phyloP scores from a whole-genome alignment of 352 stramenopile genomes.

The Peronosclerospora sorghi region DNA sequence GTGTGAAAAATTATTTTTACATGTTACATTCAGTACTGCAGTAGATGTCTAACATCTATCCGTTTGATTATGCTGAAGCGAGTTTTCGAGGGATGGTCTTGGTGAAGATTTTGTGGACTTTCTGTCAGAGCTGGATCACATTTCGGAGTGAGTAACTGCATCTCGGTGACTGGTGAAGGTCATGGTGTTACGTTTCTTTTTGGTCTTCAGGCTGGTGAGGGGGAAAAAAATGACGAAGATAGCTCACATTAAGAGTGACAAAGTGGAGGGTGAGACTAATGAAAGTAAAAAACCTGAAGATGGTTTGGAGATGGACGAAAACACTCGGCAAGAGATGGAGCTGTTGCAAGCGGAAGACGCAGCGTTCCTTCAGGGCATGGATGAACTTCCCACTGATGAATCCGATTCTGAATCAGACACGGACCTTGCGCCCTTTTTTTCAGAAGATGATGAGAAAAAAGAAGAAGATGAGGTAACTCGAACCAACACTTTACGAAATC shows the following conservation, averaged over 20 bases:
- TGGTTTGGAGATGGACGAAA: conserved; percentile 69
- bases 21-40: neutral
- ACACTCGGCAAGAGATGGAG: conserved; percentile 62
- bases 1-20: conserved; percentile 14
- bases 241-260: conserved; percentile 6
- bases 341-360: conserved; percentile 71
- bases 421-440: conserved; percentile 56
- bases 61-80: conserved; percentile 24
- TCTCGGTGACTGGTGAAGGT: neutral
- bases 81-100: conserved; percentile 69
- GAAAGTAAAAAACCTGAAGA: conserved; percentile 18
- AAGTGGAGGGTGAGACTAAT: conserved; percentile 1
- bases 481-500: conserved; percentile 47
- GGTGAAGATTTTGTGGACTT: conserved; percentile 79
- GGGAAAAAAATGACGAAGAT: conserved; percentile 15
- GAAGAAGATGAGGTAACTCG: conserved; percentile 32
- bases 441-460: conserved; percentile 42
- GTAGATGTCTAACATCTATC: conserved; percentile 3
- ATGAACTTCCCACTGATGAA: conserved; percentile 76
- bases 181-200: neutral
- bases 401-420: conserved; percentile 59
- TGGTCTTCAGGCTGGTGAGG: conserved; percentile 45
- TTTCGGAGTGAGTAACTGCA: conserved; percentile 39
- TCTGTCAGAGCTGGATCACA: conserved; percentile 53
- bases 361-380: conserved; percentile 74